Base-by-base conservation (phyloP, 495 filamentous ascomycete genomes). In the Pyrenula massariospora region DNA sequence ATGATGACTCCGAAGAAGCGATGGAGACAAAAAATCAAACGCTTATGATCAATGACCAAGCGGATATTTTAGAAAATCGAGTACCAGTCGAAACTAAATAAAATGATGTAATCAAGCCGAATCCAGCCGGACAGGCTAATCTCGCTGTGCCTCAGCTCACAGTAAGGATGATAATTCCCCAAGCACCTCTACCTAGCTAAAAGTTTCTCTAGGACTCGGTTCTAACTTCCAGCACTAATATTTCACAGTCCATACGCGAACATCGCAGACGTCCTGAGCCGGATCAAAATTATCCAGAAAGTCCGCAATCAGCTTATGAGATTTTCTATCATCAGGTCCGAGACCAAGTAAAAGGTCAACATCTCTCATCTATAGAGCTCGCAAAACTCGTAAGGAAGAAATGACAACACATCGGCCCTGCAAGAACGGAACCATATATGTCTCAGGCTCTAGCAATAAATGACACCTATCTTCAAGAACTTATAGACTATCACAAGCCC, bases 261-360 rank as follows among this genome's bases (percentile, higher is more conserved):
- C 90, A 91, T 60, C 74, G 87, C 48, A 77, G 87, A 22, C 87
- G 90, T 69, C 87, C 87, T 31, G 90, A 90, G 82, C 69, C 85
- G 12, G 87, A 91, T 59, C 86, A 88, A 50, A 78, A 88, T 73
- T 86, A 87, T 2, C 87, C 87, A 15, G 85, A 88, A 62, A 73
- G 87, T 22, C 84, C 87, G 21, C 83, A 86, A 1, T 90, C 87
- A 10, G 87, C 87, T 36, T 91, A 91, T 66, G 87, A 90, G 22
- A 82, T 91, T 55, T 91, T 91, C 64, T 89, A 87, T 2, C 89
- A 90, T 65, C 84, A 86, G 64, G 83, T 88, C 68, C 77, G 87
- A 56, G 87, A 90, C 56, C 78, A 83, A 42, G 69, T 91, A 22
- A 88, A 85, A 62, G 84, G 81, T 3, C 82, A 84, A 53, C 84